These are phyloP conservation scores for Cotoneaster glaucophyllus DNA, from an alignment of 306 rosid species.

Conservation along the genomic window DNA sequence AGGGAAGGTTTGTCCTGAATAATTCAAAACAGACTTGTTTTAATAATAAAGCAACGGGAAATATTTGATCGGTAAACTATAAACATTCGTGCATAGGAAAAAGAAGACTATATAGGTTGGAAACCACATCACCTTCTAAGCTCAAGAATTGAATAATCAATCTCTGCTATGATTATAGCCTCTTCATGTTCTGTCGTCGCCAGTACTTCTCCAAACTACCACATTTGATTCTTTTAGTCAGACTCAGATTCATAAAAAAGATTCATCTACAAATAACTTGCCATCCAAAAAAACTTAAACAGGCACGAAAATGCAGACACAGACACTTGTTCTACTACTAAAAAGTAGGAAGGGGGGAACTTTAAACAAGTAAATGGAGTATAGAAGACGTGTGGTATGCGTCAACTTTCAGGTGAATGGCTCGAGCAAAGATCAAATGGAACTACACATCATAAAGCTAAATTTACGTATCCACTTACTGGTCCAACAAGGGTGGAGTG, in stretches of 20 bases:
- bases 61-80: not conserved
- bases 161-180: conserved; percentile 67
- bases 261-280: not conserved
- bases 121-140: conserved; percentile 51
- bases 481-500: conserved; percentile 98
- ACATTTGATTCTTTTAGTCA: conserved; percentile 15
- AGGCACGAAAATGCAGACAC: not conserved
- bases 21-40: conserved; percentile 15
- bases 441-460: not conserved
- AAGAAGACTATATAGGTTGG: conserved; percentile 1
- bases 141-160: conserved; percentile 69
- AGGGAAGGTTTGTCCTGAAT: conserved; percentile 72
- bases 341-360: not conserved
- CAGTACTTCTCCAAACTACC: conserved; percentile 86
- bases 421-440: not conserved
- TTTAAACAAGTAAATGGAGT: not conserved
- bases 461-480: conserved; percentile 42
- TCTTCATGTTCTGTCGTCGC: conserved; percentile 96
- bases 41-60: not conserved
- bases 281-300: not conserved
- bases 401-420: not conserved
- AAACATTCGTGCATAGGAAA: not conserved
- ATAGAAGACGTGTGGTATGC: not conserved
- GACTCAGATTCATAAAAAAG: not conserved
- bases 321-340: not conserved